phyloP scores from a whole-genome alignment of 257 asterid genomes.

The Knoxia roxburghii region DNA sequence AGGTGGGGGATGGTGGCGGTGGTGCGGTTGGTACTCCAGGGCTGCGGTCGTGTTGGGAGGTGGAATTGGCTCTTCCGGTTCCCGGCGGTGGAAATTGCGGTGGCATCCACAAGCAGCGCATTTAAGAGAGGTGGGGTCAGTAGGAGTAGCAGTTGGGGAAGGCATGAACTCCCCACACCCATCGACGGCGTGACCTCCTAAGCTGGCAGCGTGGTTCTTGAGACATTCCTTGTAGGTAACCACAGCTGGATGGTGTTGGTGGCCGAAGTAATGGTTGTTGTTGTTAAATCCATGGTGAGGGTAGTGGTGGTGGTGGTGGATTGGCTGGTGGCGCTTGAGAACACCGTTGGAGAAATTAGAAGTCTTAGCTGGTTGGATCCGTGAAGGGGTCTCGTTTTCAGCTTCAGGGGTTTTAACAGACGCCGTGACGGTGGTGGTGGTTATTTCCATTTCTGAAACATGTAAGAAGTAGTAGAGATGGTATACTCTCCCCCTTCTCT shows the following conservation, averaged over 20 bases:
- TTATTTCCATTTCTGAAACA: conserved; percentile 56
- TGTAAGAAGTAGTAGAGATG: conserved; percentile 6
- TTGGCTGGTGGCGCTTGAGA: conserved; percentile 70
- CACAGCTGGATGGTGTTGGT: conserved; percentile 50
- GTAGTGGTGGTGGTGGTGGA: conserved; percentile 33
- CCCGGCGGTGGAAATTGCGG: conserved; percentile 98
- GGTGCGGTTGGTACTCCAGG: conserved; percentile 79
- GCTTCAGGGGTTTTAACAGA: conserved; percentile 62
- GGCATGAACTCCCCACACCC: conserved; percentile 99
- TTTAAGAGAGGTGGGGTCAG: conserved; percentile 81
- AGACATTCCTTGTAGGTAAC: conserved; percentile 83
- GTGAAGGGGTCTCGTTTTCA: conserved; percentile 60
- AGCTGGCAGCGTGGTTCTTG: conserved; percentile 81
- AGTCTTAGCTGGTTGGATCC: conserved; percentile 55
- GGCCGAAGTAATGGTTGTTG: conserved; percentile 15
- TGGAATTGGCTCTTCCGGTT: conserved; percentile 49
- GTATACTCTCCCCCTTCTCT: too few species aligned
- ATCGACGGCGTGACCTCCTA: conserved; percentile 92
- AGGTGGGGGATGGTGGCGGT: conserved; percentile 88
- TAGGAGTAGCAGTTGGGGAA: conserved; percentile 47
- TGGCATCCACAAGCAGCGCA: conserved; percentile 99
- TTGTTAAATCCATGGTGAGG: conserved; percentile 21
- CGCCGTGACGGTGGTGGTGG: conserved; percentile 15
- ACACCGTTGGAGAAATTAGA: conserved; percentile 68
- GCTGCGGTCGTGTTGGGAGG: conserved; percentile 42